phyloP scores from a whole-genome alignment of 2,329 filamentous ascomycete species.

The Chaetomiaceae sp. region DNA sequence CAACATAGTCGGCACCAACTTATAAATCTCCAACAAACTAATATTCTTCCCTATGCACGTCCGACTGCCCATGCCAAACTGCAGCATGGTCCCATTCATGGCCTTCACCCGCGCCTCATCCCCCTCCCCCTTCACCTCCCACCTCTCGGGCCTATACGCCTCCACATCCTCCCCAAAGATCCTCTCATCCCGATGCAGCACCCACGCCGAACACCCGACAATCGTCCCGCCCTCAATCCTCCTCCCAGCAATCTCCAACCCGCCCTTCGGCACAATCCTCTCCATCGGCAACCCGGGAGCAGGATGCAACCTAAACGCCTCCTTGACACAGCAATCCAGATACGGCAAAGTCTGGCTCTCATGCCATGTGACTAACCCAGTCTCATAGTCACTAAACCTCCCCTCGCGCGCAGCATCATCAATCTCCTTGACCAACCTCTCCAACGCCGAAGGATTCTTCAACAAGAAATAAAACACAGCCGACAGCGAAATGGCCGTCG shows the following conservation, averaged over 20 bases:
- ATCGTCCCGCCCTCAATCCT: constrained; percentile 66
- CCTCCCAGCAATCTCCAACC: constrained; percentile 58
- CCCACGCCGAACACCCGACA: constrained; percentile 71
- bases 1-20: constrained; percentile 57
- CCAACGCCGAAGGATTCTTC: constrained; percentile 54
- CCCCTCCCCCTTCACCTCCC: constrained; percentile 39
- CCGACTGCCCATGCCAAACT: constrained; percentile 67
- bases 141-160: constrained; percentile 63
- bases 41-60: constrained; percentile 70
- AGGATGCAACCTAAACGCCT: constrained; percentile 72
- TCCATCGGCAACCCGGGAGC: constrained; percentile 69
- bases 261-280: constrained; percentile 63
- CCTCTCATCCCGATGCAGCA: constrained; percentile 63
- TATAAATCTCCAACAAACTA: constrained; percentile 59
- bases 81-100: constrained; percentile 67
- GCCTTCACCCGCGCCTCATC: constrained; percentile 52
- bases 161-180: constrained; percentile 67
- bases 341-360: constrained; percentile 69
- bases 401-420: constrained; percentile 54
- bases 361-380: constrained; percentile 62
- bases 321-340: constrained; percentile 73
- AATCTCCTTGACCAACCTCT: constrained; percentile 56
- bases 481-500: constrained; percentile 69
- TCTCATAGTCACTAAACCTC: constrained; percentile 45
- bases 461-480: constrained; percentile 72